phyloP scores from a whole-genome alignment of 2,329 filamentous ascomycete genomes.

The Scedosporium minutisporum region DNA sequence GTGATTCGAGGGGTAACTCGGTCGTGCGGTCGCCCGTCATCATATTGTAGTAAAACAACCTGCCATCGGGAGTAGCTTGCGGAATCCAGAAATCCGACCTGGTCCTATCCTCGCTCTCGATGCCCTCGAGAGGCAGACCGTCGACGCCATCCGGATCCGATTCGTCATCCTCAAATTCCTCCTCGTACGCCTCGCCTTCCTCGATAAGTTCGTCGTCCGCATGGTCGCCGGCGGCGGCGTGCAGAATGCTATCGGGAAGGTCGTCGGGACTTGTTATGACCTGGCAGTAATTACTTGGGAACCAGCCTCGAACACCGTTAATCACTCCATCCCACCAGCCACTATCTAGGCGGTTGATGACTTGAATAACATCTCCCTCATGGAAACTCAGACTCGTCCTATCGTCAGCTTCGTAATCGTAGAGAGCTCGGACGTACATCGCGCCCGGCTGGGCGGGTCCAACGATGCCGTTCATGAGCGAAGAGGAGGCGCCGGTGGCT shows the following conservation, averaged over 20 bases:
- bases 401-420: conserved; percentile 97
- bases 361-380: conserved; percentile 94
- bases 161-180: conserved; percentile 57
- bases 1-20: conserved; percentile 89
- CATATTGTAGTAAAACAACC: conserved; percentile 96
- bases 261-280: conserved; percentile 72
- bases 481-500: conserved; percentile 15
- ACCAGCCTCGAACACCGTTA: conserved; percentile 94
- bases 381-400: conserved; percentile 94
- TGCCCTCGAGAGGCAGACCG: conserved; percentile 59
- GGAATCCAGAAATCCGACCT: conserved; percentile 97
- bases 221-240: conserved; percentile 5
- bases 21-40: conserved; percentile 91
- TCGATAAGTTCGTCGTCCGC: conserved; percentile 53
- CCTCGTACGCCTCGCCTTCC: conserved; percentile 57
- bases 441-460: conserved; percentile 52
- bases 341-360: conserved; percentile 94
- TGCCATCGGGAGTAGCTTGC: conserved; percentile 86
- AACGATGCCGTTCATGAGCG: conserved; percentile 51
- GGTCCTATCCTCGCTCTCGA: conserved; percentile 55
- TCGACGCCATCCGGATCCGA: conserved; percentile 49
- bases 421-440: conserved; percentile 90
- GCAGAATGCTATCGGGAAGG: conserved; percentile 48
- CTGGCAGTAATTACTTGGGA: conserved; percentile 97
- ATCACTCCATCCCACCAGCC: conserved; percentile 99